phyloP scores from a whole-genome alignment of 2,329 filamentous ascomycete species.

The Ramularia endophylla region DNA sequence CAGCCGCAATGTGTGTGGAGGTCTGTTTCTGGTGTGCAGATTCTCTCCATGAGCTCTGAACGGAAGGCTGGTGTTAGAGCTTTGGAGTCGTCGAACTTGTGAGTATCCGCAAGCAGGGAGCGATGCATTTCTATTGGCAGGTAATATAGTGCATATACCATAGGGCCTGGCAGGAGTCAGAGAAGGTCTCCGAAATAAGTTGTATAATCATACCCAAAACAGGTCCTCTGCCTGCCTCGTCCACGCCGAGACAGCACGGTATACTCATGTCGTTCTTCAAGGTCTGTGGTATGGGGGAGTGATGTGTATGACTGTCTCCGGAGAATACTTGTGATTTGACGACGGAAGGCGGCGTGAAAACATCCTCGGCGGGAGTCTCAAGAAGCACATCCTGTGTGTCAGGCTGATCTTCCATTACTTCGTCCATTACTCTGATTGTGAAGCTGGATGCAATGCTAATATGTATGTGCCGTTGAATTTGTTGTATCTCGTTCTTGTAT shows the following conservation, averaged over 20 bases:
- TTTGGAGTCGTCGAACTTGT: constrained; percentile 95
- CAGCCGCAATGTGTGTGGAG: constrained; percentile 67
- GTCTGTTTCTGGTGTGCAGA: constrained; percentile 61
- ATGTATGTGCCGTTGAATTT: no score
- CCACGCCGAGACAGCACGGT: constrained; percentile 77
- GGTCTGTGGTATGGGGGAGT: constrained; percentile 38
- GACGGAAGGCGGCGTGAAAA: constrained; percentile 46
- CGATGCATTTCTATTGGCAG: constrained; percentile 58
- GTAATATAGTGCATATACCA: constrained; percentile 68
- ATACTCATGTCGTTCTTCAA: constrained; percentile 41
- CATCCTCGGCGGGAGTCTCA: constrained; percentile 29
- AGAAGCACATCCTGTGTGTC: constrained; percentile 28
- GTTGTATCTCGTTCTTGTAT: no score
- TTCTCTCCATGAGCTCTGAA: constrained; percentile 60
- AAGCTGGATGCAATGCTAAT: no score
- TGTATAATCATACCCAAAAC: constrained; percentile 68
- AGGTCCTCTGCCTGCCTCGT: constrained; percentile 89
- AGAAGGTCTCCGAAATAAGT: constrained; percentile 8
- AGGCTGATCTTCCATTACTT: constrained; percentile 23
- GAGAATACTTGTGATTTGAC: constrained; percentile 33
- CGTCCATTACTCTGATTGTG: constrained; percentile 26
- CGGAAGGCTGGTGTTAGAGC: constrained; percentile 77
- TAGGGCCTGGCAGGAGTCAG: constrained; percentile 44
- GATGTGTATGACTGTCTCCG: constrained; percentile 45
- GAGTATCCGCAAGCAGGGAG: constrained; percentile 66